Evolutionary conservation across 345 rosid genomes (phyloP).

Genomic region (Durio zibethinus): DNA sequence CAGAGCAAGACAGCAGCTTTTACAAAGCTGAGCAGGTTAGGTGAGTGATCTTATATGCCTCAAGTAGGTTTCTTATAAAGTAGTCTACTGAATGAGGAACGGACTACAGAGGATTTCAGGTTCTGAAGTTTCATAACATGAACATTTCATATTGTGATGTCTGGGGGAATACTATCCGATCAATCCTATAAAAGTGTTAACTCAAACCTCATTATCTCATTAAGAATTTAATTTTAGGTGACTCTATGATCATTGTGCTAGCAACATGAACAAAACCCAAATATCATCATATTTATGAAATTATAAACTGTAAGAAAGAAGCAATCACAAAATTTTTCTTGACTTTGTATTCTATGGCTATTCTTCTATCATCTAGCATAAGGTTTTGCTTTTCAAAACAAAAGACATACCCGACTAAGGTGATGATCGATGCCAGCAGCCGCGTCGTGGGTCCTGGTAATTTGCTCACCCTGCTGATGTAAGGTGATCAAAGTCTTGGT

Average conservation of each 20-base stretch:
- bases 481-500: slow-evolving; percentile 69
- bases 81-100: not conserved
- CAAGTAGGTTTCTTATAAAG: not conserved
- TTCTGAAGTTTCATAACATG: not conserved
- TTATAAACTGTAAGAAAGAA: not conserved
- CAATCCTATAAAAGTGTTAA: not conserved
- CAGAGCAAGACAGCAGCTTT: not conserved
- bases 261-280: not conserved
- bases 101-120: not conserved
- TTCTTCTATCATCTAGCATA: slow-evolving; percentile 1
- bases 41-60: not conserved
- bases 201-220: not conserved
- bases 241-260: not conserved
- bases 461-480: slow-evolving; percentile 92
- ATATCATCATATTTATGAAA: not conserved
- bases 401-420: slow-evolving; percentile 77
- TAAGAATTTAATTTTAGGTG: not conserved
- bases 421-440: slow-evolving; percentile 83
- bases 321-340: not conserved
- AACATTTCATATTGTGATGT: not conserved
- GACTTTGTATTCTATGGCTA: not conserved
- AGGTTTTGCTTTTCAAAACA: not conserved
- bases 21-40: not conserved
- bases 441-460: slow-evolving; percentile 59
- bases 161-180: not conserved